Evolutionary conservation across 2,329 filamentous ascomycete genomes (phyloP).

Genomic region (Cyclaneusma minus): DNA sequence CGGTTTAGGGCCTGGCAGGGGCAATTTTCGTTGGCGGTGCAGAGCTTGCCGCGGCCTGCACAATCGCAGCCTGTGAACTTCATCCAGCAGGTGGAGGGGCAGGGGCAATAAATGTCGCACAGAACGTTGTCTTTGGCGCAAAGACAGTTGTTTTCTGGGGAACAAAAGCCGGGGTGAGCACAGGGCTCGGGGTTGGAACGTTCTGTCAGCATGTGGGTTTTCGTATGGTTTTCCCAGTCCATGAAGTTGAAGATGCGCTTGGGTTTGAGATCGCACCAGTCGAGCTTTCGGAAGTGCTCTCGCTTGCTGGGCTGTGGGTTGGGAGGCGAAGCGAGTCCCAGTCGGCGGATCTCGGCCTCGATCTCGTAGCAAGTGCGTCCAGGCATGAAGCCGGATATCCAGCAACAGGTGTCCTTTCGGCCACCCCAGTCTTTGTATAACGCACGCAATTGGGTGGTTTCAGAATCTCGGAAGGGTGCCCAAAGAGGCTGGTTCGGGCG

Average conservation of each 20-base stretch:
- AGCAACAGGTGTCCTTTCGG: too few relatives aligned
- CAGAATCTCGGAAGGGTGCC: too few relatives aligned
- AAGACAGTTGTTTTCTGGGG: slow-evolving; percentile 34
- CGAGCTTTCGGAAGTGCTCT: slow-evolving; percentile 4
- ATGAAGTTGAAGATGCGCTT: too few relatives aligned
- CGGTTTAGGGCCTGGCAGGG: slow-evolving; percentile 58
- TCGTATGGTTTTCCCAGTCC: too few relatives aligned
- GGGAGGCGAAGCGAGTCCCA: too few relatives aligned
- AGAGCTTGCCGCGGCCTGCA: slow-evolving; percentile 41
- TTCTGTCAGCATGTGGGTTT: slow-evolving; percentile 37
- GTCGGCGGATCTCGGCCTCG: too few relatives aligned
- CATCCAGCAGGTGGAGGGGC: slow-evolving; percentile 42
- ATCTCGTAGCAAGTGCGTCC: too few relatives aligned
- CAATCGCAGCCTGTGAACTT: slow-evolving; percentile 56
- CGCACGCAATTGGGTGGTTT: too few relatives aligned
- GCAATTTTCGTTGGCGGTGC: slow-evolving; percentile 43
- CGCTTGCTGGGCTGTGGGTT: too few relatives aligned
- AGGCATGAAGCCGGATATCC: too few relatives aligned
- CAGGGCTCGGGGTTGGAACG: slow-evolving; percentile 49
- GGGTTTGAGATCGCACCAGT: slow-evolving; percentile 17
- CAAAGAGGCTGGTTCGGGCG: too few relatives aligned
- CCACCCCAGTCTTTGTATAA: too few relatives aligned
- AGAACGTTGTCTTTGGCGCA: slow-evolving; percentile 46
- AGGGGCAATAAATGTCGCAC: slow-evolving; percentile 60
- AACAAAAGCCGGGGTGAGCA: slow-evolving; percentile 53